A percentile compares a stretch with the other conserved stretches of the same genome.
Evolutionary conservation across 805 yeast species (phyloP).

Genomic region (Suhomyces prunicola): DNA sequence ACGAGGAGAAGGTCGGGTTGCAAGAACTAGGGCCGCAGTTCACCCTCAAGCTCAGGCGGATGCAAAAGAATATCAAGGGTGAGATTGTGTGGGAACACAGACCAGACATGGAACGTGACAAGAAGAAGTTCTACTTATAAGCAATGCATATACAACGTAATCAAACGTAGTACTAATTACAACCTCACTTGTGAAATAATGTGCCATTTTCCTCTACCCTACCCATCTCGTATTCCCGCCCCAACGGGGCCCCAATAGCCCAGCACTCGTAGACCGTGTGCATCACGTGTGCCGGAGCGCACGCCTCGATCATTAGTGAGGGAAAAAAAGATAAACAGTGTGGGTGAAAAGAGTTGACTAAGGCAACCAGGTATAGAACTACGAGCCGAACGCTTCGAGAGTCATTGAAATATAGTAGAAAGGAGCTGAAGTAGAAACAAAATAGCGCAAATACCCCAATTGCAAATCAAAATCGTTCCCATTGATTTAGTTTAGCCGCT

Average conservation of each 20-base stretch:
- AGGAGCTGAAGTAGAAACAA: not conserved
- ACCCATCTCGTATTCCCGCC: not conserved
- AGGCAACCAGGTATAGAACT: not conserved
- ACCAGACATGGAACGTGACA: slow-evolving; percentile 94
- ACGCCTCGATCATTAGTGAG: slow-evolving; percentile 2
- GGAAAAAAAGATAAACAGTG: slow-evolving; percentile 6
- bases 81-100: slow-evolving; percentile 96
- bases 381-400: not conserved
- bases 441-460: not conserved
- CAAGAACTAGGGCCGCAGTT: slow-evolving; percentile 98
- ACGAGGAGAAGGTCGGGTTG: slow-evolving; percentile 89
- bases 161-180: too few species aligned
- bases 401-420: not conserved
- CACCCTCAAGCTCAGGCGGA: slow-evolving; percentile 80
- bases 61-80: slow-evolving; percentile 88
- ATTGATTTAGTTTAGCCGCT: not conserved
- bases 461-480: not conserved
- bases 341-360: not conserved
- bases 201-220: too few species aligned
- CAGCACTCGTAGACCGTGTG: not conserved
- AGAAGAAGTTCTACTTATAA: slow-evolving; percentile 76
- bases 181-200: too few species aligned
- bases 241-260: not conserved
- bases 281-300: slow-evolving; percentile 1
- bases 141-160: too few species aligned